Base-by-base conservation (phyloP, 352 stramenopile genomes). In the Elongisporangium anandrum region DNA sequence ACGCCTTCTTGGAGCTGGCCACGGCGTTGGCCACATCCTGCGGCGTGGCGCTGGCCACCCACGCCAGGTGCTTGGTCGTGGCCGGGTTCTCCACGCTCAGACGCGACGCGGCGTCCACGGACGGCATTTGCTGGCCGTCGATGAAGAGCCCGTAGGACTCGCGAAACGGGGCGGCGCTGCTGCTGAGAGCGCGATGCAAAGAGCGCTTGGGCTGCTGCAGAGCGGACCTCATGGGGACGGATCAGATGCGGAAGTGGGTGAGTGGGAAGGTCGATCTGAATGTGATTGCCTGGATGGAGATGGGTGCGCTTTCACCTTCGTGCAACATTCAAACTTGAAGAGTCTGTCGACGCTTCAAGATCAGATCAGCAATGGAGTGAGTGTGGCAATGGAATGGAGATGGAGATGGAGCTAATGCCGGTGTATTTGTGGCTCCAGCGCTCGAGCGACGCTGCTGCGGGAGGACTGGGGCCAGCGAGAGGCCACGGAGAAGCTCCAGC, bases 401-500 rank as follows among this genome's bases (percentile, higher is more conserved):
- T 9, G 51, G 16, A n/a, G 39, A 26, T 10, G 23, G 17, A 47
- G 20, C 8, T n/a, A 0, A 54, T 41, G 50, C 12, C 15, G 4
- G 13, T 54, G 21, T 45, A 4, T 20, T 9, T 23, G 0, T 21
- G 19, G 41, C 24, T 48, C 34, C 21, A 75, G 69, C 38, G 20
- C 68, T 9, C 61, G 66, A 17, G 65, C 68, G 19, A 26, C 59
- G 48, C 65, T 81, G 16, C 54, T 89, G n/a, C 68, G 67, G 2
- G 70, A 83, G 52, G 77, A 87, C 65, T 89, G 79, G 79, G 64
- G 75, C n/a, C 68, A 63, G 15, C 65, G 68, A 3, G 75, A 79
- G 54, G 65, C 71, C 49, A 72, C 80, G 24, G 75, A 85, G 29
- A 52, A 59, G 7, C 70, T 86, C 50, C 75, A 87, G 23, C 57